A percentile compares a stretch with the other conserved stretches of the same genome.
phyloP scores from a whole-genome alignment of 2,329 filamentous ascomycete genomes.

The Pseudogymnoascus sp. region DNA sequence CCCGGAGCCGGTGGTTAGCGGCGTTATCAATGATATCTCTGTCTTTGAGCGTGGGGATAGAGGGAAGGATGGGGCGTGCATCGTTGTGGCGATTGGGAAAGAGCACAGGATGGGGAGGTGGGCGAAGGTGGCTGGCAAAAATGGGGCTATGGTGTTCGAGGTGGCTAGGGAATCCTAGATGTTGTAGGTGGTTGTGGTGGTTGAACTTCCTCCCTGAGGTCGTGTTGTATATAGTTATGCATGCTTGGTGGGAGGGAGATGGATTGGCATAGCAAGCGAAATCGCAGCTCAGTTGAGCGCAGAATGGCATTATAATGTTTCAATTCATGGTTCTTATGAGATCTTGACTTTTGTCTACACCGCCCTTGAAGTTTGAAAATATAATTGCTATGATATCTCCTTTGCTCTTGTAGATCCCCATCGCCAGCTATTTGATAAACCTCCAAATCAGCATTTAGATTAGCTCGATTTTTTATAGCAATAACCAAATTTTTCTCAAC shows the following conservation, averaged over 20 bases:
- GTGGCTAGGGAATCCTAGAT: conserved; percentile 35
- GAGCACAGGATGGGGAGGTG: conserved; percentile 82
- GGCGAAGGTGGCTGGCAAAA: conserved; percentile 63
- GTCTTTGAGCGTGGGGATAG: conserved; percentile 78
- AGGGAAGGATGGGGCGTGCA: conserved; percentile 69
- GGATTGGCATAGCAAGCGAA: conserved; percentile 10
- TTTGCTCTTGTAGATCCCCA: no score
- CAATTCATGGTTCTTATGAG: background rate
- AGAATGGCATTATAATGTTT: conserved; percentile 5
- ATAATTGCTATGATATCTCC: background rate
- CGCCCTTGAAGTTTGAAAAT: background rate
- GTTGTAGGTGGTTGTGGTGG: background rate
- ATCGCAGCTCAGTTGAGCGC: conserved; percentile 6
- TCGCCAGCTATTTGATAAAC: background rate
- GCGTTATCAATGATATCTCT: conserved; percentile 82
- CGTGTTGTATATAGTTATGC: conserved; percentile 5
- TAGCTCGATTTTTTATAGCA: background rate
- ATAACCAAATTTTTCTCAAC: background rate
- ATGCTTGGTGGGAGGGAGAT: conserved; percentile 13
- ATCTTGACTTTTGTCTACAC: background rate
- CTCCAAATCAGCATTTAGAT: background rate
- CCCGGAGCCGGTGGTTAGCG: conserved; percentile 35
- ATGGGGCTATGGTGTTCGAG: conserved; percentile 84
- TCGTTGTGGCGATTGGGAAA: conserved; percentile 80
- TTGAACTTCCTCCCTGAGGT: background rate